These are phyloP conservation scores for Fusarium armeniacum DNA, from an alignment of 2,329 filamentous ascomycete species.

Conservation along the genomic window DNA sequence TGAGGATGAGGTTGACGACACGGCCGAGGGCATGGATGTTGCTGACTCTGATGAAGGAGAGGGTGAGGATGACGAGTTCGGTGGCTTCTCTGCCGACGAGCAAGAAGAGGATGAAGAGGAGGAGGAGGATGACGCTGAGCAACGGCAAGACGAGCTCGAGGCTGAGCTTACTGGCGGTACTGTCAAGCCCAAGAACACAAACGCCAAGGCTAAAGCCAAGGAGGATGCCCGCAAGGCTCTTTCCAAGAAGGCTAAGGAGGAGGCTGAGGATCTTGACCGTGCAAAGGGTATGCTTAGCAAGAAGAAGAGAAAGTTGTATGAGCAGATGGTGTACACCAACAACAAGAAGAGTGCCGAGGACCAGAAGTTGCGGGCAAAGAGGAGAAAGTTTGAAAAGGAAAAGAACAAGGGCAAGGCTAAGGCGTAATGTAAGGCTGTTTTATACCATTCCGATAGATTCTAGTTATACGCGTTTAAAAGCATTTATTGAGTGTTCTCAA, in stretches of 20 bases:
- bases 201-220: constrained; percentile 71
- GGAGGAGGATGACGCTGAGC: constrained; percentile 76
- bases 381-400: constrained; percentile 86
- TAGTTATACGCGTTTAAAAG: constrained; percentile 46
- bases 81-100: constrained; percentile 66
- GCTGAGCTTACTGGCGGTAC: constrained; percentile 85
- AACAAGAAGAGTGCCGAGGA: constrained; percentile 93
- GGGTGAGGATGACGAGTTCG: constrained; percentile 62
- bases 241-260: constrained; percentile 77
- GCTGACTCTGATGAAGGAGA: constrained; percentile 63
- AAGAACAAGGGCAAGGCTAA: constrained; percentile 59
- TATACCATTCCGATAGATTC: constrained; percentile 52
- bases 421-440: constrained; percentile 55
- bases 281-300: constrained; percentile 98
- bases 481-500: constrained; percentile 21
- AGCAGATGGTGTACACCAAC: constrained; percentile 98
- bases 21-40: constrained; percentile 65
- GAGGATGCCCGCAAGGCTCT: constrained; percentile 78
- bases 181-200: constrained; percentile 64
- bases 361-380: constrained; percentile 87
- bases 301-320: constrained; percentile 96
- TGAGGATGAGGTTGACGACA: constrained; percentile 62
- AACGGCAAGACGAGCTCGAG: constrained; percentile 91
- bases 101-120: constrained; percentile 64
- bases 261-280: constrained; percentile 89